Percentiles rank a stretch among this genome's conserved stretches.
Conservation (phyloP, 2,329 filamentous ascomycete species). For the Colletotrichum abscissum region DNA sequence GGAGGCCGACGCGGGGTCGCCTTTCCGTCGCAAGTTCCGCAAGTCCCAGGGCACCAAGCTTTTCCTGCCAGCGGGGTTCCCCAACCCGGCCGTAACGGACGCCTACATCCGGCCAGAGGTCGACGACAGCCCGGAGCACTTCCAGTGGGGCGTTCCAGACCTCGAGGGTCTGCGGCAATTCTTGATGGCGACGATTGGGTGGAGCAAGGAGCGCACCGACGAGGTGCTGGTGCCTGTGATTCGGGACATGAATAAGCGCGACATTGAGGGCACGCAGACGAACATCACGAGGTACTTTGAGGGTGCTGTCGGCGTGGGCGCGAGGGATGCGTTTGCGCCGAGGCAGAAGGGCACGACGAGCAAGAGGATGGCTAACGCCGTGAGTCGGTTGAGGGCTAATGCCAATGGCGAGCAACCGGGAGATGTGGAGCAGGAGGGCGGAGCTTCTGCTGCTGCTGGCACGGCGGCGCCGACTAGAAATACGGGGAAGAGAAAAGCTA, state of each 20-base stretch:
- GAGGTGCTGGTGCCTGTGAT: conserved; percentile 97
- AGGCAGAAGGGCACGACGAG: conserved; percentile 74
- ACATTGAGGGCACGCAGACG: conserved; percentile 89
- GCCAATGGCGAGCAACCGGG: conserved; percentile 46
- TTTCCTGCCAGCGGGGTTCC: conserved; percentile 85
- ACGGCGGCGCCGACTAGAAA: not conserved
- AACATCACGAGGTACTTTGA: conserved; percentile 96
- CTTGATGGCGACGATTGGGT: conserved; percentile 92
- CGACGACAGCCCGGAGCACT: conserved; percentile 79
- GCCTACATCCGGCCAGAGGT: conserved; percentile 92
- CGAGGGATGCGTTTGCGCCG: conserved; percentile 75
- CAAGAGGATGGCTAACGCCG: conserved; percentile 81
- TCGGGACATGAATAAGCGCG: conserved; percentile 90
- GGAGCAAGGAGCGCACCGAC: conserved; percentile 91
- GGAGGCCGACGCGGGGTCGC: conserved; percentile 66
- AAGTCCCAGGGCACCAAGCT: conserved; percentile 83
- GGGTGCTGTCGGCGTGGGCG: conserved; percentile 77
- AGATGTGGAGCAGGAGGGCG: not conserved
- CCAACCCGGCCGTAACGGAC: conserved; percentile 79
- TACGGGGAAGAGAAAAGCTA: conserved; percentile 31
- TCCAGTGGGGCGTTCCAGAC: conserved; percentile 97
- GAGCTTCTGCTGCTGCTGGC: not conserved
- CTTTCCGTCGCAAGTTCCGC: conserved; percentile 89
- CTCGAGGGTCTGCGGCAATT: conserved; percentile 86
- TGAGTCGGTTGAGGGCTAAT: conserved; percentile 73